Evolutionary conservation across 768 basidiomycete species (phyloP).

Genomic region (Tylopilus rubrobrunneus): DNA sequence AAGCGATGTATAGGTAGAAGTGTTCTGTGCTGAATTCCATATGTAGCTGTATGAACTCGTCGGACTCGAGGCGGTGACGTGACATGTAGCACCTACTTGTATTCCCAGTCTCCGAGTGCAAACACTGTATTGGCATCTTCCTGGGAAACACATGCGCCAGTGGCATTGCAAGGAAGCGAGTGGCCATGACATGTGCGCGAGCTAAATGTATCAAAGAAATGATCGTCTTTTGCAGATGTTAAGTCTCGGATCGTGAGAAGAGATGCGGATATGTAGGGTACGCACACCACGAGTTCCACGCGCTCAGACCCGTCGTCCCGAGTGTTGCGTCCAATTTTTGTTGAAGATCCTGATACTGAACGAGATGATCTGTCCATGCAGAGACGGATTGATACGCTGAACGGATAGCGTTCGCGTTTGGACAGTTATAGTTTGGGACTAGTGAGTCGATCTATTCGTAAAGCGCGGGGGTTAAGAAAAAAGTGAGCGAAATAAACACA

Average conservation of each 20-base stretch:
- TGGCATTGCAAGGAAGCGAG: slow-evolving; percentile 40
- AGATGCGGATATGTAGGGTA: background rate
- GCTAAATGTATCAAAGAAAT: slow-evolving; percentile 51
- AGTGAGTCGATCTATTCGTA: slow-evolving; percentile 43
- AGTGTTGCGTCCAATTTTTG: slow-evolving; percentile 35
- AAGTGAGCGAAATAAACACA: background rate
- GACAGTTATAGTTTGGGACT: slow-evolving; percentile 43
- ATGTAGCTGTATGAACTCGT: slow-evolving; percentile 37
- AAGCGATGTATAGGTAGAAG: slow-evolving; percentile 40
- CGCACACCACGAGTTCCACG: slow-evolving; percentile 49
- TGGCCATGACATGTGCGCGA: slow-evolving; percentile 43
- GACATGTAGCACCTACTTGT: slow-evolving; percentile 34
- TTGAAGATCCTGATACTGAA: slow-evolving; percentile 34
- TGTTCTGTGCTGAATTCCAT: slow-evolving; percentile 44
- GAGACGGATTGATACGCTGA: slow-evolving; percentile 41
- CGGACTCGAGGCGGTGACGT: background rate
- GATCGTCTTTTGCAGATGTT: slow-evolving; percentile 26
- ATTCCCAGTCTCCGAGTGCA: slow-evolving; percentile 59
- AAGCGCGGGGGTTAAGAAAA: no score
- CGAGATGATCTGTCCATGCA: slow-evolving; percentile 44
- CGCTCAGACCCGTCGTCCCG: slow-evolving; percentile 38
- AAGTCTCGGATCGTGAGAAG: background rate
- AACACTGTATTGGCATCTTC: slow-evolving; percentile 50
- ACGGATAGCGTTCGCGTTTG: slow-evolving; percentile 38
- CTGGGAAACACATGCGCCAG: slow-evolving; percentile 38